Evolutionary conservation across 2,329 filamentous ascomycete species (phyloP), one percentile per base, ranked within the genome.

Genomic region (Parastagonospora nodorum): DNA sequence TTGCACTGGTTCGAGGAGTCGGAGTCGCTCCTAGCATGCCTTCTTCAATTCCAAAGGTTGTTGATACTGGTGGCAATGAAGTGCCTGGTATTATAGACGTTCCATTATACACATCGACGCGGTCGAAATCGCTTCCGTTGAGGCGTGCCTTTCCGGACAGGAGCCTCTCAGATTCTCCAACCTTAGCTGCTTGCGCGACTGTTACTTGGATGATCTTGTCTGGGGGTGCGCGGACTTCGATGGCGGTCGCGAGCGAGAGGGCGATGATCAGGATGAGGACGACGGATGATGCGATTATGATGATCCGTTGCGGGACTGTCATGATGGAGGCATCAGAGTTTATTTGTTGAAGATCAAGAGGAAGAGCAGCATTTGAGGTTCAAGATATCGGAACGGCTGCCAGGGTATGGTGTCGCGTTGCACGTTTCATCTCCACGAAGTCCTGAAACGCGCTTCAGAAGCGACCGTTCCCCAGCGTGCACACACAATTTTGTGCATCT

Each of bases 101-200:
- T 7, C 61, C 65, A 24, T 58, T 62, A 15, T 59, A 53, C 24
- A 70, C 57, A 46, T 67, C 63, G 30, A 56, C 63, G 6, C 67
- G 64, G 41, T 72, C 63, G 48, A 69, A 64, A 2, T 50, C 61
- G 0, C 67, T 66, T 5, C 63, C 64, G 39, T 72, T 69, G 15
- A 71, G 48, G 2, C 54, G 53, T 12, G 57, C 68, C 33, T 69
- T 66, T 24, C 46, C 58, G 27, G 57, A 42, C n/a, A 66, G 37
- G 12, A 60, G 35, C 4, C 50, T 49, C 11, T 63, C 57, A 3
- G 50, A 52, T 19, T 61, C 50, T 15, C 50, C 55, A 5, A 61
- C 39, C 45, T 63, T 64, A 33, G 61, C 63, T 6, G 62, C 66
- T 51, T 71, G 67, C 19, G 66, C 67, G n/a, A 61, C 37, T 1